These are phyloP conservation scores for Magnolia sinica DNA, from an alignment of 164 flowering plant genomes.

Conservation along the genomic window DNA sequence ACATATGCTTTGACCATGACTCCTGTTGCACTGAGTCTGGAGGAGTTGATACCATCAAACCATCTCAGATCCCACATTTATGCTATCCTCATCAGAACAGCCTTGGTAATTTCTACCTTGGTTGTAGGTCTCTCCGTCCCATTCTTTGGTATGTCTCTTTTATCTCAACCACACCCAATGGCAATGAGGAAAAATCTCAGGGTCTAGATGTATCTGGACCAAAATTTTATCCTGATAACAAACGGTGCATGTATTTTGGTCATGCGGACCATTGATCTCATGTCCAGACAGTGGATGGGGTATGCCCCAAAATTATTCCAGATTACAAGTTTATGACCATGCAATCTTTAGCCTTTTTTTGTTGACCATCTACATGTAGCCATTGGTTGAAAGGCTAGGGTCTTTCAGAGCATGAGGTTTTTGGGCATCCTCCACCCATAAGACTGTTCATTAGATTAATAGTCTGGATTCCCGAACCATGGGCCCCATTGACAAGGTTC, in stretches of 20 bases:
- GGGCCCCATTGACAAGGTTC: too few relatives aligned
- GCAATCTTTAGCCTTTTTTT: too few relatives aligned
- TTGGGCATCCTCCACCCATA: too few relatives aligned
- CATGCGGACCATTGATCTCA: not conserved
- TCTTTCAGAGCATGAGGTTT: too few relatives aligned
- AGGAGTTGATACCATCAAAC: conserved; percentile 82
- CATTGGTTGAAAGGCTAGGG: too few relatives aligned
- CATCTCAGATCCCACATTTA: conserved; percentile 56
- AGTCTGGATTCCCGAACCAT: too few relatives aligned
- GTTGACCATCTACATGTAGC: too few relatives aligned
- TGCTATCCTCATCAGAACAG: conserved; percentile 72
- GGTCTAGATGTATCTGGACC: not conserved
- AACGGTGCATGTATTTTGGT: not conserved
- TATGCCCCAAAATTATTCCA: not conserved
- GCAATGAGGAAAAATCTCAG: not conserved
- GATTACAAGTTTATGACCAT: too few relatives aligned
- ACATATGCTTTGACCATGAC: conserved; percentile 87
- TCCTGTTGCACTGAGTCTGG: conserved; percentile 91
- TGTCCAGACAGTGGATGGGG: not conserved
- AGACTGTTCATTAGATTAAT: too few relatives aligned
- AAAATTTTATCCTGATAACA: too few relatives aligned
- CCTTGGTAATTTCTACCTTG: conserved; percentile 77
- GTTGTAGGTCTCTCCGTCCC: conserved; percentile 72
- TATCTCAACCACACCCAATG: not conserved
- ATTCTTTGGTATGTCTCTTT: conserved; percentile 66